Evolutionary conservation across 495 filamentous ascomycete species (phyloP), one percentile per base, ranked within the genome.

Genomic region (Penicillium ucsense): DNA sequence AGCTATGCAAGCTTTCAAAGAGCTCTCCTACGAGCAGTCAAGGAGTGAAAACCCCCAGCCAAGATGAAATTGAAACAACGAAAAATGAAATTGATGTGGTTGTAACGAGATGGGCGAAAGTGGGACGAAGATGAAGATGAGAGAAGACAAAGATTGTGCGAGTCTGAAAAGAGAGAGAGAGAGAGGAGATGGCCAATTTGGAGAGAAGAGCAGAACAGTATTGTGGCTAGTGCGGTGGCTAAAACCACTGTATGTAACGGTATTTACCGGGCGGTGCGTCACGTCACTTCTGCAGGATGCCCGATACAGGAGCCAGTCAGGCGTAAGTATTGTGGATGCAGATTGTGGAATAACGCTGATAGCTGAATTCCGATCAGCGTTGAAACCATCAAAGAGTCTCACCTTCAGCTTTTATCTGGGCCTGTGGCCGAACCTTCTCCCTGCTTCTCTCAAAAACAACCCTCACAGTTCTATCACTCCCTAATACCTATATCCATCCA

Each of bases 11-110:
- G 49, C 49, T 51, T 48, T 49, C 43, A 48, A 35, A 38, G 27
- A 65, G 63, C 66, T 68, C 66, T 68, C 63, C 68, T 67, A 67
- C 63, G 61, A 69, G 64, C 68, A 61, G 67, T 59, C 30, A 31
- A 43, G 38, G 51, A 45, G 48, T 53, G 49, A 55, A 60, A 51
- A 50, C 51, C 20, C 20, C 20, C 32, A 49, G 20, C 9, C 34
- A 27, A 38, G 6, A 6, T 41, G 29, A 31, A 31, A 34, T 27
- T 44, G 38, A 11, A 4, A 33, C 39, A 40, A 31, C 27, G 32
- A 50, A n/a, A 35, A 41, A 37, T 28, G 8, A 11, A 43, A 52
- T 50, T 43, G 47, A 20, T 10, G n/a, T 9, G 28, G 28, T 27
- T 40, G n/a, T 30, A 34, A 37, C 47, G 45, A 12, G 50, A 53